A percentile compares a stretch with the other conserved stretches of the same genome.
Evolutionary conservation across 345 rosid species (phyloP).

Genomic region (Gossypioides kirkii): DNA sequence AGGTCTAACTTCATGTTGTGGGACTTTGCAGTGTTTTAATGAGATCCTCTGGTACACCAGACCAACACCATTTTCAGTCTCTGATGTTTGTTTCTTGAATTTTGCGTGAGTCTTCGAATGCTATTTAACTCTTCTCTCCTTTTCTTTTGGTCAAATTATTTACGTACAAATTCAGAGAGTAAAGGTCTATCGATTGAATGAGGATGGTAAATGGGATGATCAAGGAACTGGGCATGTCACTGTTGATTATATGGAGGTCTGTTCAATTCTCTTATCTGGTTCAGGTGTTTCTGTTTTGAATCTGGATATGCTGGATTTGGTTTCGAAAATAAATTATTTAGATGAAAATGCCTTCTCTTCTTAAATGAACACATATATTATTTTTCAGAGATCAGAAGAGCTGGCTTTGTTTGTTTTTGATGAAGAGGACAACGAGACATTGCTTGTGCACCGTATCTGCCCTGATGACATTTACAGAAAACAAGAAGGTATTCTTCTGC

Average conservation of each 20-base stretch:
- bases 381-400: constrained; percentile 74
- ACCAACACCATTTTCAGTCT: background rate
- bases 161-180: constrained; percentile 54
- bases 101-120: background rate
- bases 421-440: constrained; percentile 76
- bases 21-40: background rate
- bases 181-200: constrained; percentile 68
- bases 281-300: background rate
- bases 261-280: constrained; percentile 22
- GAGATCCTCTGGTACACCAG: background rate
- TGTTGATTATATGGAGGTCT: constrained; percentile 84
- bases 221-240: constrained; percentile 86
- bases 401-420: constrained; percentile 67
- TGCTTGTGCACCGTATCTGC: constrained; percentile 75
- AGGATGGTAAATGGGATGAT: constrained; percentile 93
- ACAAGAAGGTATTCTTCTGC: constrained; percentile 66
- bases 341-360: constrained; percentile 4
- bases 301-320: background rate
- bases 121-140: background rate
- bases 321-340: background rate
- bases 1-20: background rate
- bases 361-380: constrained; percentile 26
- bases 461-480: constrained; percentile 78
- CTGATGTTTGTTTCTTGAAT: background rate
- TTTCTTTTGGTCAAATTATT: background rate